Conservation (phyloP, 2,329 filamentous ascomycete genomes). For the Pezicula neosporulosa region DNA sequence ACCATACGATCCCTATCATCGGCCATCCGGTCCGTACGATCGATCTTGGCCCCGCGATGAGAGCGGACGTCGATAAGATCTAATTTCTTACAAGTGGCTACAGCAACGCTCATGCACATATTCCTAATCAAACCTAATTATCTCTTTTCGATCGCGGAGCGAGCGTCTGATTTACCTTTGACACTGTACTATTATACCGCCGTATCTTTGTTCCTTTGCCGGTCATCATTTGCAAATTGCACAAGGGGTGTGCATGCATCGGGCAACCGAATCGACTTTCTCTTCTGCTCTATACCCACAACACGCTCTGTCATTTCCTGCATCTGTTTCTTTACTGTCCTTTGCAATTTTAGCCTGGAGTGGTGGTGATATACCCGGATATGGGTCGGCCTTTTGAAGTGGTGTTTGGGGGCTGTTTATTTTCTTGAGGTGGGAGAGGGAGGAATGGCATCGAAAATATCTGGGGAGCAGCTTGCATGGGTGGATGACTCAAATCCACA, state of each 20-base stretch:
- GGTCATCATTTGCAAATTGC: neutral
- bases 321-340: neutral
- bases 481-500: too few species aligned
- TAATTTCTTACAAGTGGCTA: neutral
- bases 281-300: neutral
- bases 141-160: neutral
- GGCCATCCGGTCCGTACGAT: conserved; percentile 16
- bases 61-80: conserved; percentile 13
- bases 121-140: neutral
- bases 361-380: neutral
- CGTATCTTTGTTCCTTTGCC: neutral
- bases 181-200: neutral
- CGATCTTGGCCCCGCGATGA: conserved; percentile 22
- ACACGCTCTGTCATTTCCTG: neutral
- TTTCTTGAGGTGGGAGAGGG: conserved; percentile 20
- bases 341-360: neutral
- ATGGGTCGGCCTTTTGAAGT: conserved; percentile 6
- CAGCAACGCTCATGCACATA: neutral
- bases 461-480: neutral
- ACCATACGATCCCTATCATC: conserved; percentile 21
- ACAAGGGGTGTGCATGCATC: neutral
- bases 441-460: conserved; percentile 10
- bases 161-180: too few species aligned
- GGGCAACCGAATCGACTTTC: neutral
- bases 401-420: conserved; percentile 1